A percentile compares a stretch with the other conserved stretches of the same genome.
phyloP scores from a whole-genome alignment of 2,329 filamentous ascomycete species.

The Sporothrix protearum region DNA sequence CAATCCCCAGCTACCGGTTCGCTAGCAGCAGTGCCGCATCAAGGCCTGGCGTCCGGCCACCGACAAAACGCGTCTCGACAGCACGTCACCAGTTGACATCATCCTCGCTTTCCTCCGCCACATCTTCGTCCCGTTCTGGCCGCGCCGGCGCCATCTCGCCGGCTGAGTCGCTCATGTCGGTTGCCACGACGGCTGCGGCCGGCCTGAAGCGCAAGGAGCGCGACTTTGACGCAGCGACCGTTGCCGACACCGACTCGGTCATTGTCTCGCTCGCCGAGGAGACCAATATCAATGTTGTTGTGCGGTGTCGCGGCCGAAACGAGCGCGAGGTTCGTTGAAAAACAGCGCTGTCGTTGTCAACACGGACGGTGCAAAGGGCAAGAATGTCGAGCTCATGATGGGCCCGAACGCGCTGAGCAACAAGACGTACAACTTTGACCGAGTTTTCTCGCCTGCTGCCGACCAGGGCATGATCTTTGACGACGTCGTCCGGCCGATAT shows the following conservation, averaged over 20 bases:
- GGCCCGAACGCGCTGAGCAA: constrained; percentile 89
- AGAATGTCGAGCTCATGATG: constrained; percentile 82
- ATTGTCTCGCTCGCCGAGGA: constrained; percentile 56
- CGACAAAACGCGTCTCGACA: constrained; percentile 30
- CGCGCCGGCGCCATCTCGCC: constrained; percentile 60
- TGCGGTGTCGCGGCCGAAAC: constrained; percentile 87
- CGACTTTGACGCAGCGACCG: constrained; percentile 66
- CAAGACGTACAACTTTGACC: constrained; percentile 95
- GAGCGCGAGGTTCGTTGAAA: constrained; percentile 87
- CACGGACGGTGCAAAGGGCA: constrained; percentile 84
- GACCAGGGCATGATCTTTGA: constrained; percentile 94
- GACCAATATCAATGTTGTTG: constrained; percentile 97
- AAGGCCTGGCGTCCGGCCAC: constrained; percentile 33
- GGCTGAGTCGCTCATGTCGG: constrained; percentile 63
- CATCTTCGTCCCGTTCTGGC: constrained; percentile 32
- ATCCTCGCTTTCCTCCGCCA: constrained; percentile 2
- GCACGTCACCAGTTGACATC: constrained; percentile 27
- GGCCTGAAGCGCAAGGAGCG: constrained; percentile 81
- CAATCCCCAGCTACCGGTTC: constrained; percentile 21
- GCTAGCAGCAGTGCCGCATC: constrained; percentile 28
- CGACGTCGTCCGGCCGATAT: constrained; percentile 86
- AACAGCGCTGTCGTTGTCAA: constrained; percentile 91
- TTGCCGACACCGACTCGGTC: constrained; percentile 16
- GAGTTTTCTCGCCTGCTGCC: constrained; percentile 91
- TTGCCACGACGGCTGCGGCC: constrained; percentile 48